Conservation (phyloP, 768 basidiomycete species). For the Asterophora parasitica region DNA sequence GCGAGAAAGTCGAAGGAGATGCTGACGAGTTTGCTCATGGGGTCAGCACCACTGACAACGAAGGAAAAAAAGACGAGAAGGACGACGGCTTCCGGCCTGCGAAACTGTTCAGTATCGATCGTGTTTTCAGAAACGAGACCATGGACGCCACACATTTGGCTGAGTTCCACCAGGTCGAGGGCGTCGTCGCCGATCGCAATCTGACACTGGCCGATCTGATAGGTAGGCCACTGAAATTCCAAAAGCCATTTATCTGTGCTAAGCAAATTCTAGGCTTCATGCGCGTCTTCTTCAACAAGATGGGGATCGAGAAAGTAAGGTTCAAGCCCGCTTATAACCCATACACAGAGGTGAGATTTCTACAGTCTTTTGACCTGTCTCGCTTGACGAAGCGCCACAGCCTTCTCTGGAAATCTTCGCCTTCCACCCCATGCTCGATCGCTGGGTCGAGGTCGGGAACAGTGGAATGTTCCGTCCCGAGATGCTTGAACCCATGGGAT, state of each 20-base stretch:
- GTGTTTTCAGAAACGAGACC: conserved; percentile 98
- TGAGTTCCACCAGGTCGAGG: conserved; percentile 99
- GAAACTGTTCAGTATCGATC: conserved; percentile 95
- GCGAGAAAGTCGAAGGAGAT: conserved; percentile 44
- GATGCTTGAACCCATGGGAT: conserved; percentile 98
- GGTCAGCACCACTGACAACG: conserved; percentile 25
- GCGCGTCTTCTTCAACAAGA: conserved; percentile 97
- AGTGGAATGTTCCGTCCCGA: conserved; percentile 99
- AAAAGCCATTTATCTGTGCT: neutral
- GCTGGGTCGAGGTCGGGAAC: conserved; percentile 98
- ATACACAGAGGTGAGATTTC: conserved; percentile 77
- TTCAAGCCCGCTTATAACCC: conserved; percentile 99
- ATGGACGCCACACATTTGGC: conserved; percentile 98
- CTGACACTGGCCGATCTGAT: conserved; percentile 94
- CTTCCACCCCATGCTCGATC: conserved; percentile 89
- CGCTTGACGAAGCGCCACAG: conserved; percentile 31
- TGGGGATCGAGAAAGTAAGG: conserved; percentile 89
- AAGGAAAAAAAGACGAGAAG: conserved; percentile 24
- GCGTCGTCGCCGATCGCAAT: conserved; percentile 92
- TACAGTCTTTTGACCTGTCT: neutral
- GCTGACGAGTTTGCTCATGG: conserved; percentile 38
- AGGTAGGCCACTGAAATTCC: conserved; percentile 41
- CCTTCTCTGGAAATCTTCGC: conserved; percentile 98
- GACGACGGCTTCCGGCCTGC: conserved; percentile 85
- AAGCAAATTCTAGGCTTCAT: conserved; percentile 70